phyloP scores from a whole-genome alignment of 2,329 filamentous ascomycete species.

The Claviceps capensis region DNA sequence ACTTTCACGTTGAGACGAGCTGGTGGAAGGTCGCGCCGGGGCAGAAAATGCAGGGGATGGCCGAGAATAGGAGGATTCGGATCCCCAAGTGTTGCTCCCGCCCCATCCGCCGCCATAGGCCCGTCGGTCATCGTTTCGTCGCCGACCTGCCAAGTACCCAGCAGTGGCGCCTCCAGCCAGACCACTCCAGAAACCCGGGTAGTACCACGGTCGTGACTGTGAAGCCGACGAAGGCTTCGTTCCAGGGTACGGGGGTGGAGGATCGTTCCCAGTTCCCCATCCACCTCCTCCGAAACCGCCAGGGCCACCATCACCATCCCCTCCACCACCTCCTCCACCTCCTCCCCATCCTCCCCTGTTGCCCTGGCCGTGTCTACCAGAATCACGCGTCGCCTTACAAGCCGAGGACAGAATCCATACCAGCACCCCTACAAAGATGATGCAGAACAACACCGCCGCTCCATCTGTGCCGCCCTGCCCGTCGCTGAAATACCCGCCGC shows the following conservation, averaged over 20 bases:
- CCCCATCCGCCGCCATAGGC: constrained; percentile 15
- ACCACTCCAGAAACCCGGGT: constrained; percentile 64
- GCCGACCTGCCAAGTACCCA: constrained; percentile 47
- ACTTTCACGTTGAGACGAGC: constrained; percentile 45
- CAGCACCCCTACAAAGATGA: constrained; percentile 46
- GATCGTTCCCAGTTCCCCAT: constrained; percentile 30
- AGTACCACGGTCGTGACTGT: constrained; percentile 38
- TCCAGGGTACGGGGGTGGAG: constrained; percentile 34
- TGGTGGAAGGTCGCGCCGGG: constrained; percentile 11
- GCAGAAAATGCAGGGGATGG: constrained; percentile 18
- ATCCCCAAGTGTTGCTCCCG: constrained; percentile 12
- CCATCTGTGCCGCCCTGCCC: constrained; percentile 18
- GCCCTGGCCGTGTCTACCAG: constrained; percentile 10
- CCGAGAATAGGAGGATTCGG: constrained; percentile 10
- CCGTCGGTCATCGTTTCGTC: constrained; percentile 19
- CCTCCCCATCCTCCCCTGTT: constrained; percentile 23
- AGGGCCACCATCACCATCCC: background rate
- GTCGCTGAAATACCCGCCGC: constrained; percentile 20
- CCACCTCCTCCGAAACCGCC: constrained; percentile 20
- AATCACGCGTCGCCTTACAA: constrained; percentile 22
- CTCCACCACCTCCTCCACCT: constrained; percentile 9
- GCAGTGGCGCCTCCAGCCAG: constrained; percentile 55
- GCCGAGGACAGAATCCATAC: constrained; percentile 49
- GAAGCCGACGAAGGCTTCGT: constrained; percentile 19
- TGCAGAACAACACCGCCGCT: constrained; percentile 38